Evolutionary conservation across 352 stramenopile genomes (phyloP).

Genomic region (Peronospora tabacina): DNA sequence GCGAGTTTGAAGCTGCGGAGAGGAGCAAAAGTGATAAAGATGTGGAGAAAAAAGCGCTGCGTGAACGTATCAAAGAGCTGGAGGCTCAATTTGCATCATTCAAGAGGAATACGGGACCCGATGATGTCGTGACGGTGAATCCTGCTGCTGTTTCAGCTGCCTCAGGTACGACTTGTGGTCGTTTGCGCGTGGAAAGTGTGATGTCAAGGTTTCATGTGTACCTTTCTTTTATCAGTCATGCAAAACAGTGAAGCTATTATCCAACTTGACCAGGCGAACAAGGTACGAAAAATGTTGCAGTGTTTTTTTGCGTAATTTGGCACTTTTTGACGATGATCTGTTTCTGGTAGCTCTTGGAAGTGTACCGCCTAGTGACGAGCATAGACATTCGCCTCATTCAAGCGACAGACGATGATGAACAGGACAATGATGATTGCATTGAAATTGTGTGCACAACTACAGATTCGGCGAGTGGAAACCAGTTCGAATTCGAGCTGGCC

Average conservation of each 20-base stretch:
- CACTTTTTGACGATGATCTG: not conserved
- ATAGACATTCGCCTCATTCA: slow-evolving; percentile 73
- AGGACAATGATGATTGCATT: slow-evolving; percentile 42
- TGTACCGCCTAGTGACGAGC: slow-evolving; percentile 73
- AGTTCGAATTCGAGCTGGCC: slow-evolving; percentile 73
- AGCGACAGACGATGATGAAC: slow-evolving; percentile 43
- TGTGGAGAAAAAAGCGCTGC: slow-evolving; percentile 33
- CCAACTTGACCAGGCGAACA: slow-evolving; percentile 63
- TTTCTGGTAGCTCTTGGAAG: slow-evolving; percentile 46
- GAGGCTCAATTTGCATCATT: slow-evolving; percentile 46
- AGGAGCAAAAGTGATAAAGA: slow-evolving; percentile 23
- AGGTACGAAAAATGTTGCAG: slow-evolving; percentile 28
- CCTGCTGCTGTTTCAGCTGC: slow-evolving; percentile 22
- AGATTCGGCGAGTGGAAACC: slow-evolving; percentile 55
- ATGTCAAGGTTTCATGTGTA: not conserved
- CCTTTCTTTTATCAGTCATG: slow-evolving; percentile 13
- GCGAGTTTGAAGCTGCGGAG: slow-evolving; percentile 31
- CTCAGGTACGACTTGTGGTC: slow-evolving; percentile 12
- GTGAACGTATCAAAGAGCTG: slow-evolving; percentile 43
- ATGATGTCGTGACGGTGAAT: slow-evolving; percentile 35
- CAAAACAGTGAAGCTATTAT: slow-evolving; percentile 40
- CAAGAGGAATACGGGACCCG: slow-evolving; percentile 34
- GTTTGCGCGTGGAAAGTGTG: not conserved
- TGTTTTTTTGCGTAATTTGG: not conserved
- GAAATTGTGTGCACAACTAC: slow-evolving; percentile 61